Percentiles rank a stretch among this genome's conserved stretches.
Evolutionary conservation across 1,139 yeast genomes (phyloP).

Genomic region (Kurtzmaniella quercitrusa): DNA sequence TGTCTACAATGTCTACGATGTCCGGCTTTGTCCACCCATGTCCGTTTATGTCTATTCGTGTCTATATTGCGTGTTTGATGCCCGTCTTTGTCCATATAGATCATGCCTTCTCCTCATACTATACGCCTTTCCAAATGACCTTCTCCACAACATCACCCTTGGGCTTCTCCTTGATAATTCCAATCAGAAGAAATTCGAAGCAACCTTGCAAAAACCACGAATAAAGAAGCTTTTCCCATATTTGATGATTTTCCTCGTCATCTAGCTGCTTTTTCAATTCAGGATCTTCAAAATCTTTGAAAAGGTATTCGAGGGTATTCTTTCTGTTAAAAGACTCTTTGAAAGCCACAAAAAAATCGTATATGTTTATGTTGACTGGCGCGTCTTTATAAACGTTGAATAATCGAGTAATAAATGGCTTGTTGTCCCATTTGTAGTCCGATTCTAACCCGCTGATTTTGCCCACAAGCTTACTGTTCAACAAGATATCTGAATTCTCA

Average conservation of each 20-base stretch:
- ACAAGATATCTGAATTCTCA: conserved; percentile 26
- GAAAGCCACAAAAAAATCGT: conserved; percentile 74
- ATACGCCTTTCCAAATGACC: conserved; percentile 40
- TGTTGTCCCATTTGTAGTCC: conserved; percentile 18
- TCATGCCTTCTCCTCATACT: conserved; percentile 1
- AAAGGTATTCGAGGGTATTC: conserved; percentile 30
- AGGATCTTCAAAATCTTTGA: conserved; percentile 13
- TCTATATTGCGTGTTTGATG: too few species aligned
- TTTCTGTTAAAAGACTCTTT: conserved; percentile 47
- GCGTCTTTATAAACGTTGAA: conserved; percentile 80
- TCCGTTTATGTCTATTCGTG: too few species aligned
- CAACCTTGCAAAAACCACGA: conserved; percentile 44
- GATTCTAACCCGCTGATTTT: conserved; percentile 4
- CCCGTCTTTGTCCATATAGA: too few species aligned
- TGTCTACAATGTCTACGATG: too few species aligned
- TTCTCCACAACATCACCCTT: conserved; percentile 45
- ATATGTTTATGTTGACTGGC: conserved; percentile 65
- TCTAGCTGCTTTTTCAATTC: conserved; percentile 11
- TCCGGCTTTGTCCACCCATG: too few species aligned
- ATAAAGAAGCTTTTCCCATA: conserved; percentile 42
- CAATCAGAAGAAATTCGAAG: conserved; percentile 37
- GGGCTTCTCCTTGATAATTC: conserved; percentile 38
- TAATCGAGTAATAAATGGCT: conserved; percentile 52
- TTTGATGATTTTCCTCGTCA: conserved; percentile 17
- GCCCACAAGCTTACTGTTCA: conserved; percentile 20